Conservation (phyloP, 306 rosid species). For the Mimosa bimucronata region DNA sequence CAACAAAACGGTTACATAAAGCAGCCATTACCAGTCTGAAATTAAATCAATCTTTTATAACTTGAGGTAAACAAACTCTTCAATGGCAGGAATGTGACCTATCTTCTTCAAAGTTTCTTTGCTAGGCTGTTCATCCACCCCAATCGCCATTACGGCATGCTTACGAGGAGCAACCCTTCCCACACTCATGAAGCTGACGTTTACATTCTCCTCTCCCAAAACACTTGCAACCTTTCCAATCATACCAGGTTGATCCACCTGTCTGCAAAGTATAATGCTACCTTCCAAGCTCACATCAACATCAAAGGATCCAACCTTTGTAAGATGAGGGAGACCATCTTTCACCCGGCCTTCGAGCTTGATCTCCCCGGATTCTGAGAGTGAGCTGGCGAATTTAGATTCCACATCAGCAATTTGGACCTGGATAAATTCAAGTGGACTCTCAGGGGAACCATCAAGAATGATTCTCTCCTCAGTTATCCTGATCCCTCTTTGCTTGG, state of each 20-base stretch:
- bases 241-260: slow-evolving; percentile 99
- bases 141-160: slow-evolving; percentile 99
- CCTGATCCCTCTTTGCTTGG: slow-evolving; percentile 92
- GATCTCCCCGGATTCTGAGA: slow-evolving; percentile 85
- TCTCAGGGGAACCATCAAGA: slow-evolving; percentile 92
- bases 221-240: slow-evolving; percentile 88
- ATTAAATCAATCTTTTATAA: slow-evolving; percentile 47
- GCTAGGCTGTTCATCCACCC: slow-evolving; percentile 88
- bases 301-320: slow-evolving; percentile 94
- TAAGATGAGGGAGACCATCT: slow-evolving; percentile 90
- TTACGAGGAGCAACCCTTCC: slow-evolving; percentile 98
- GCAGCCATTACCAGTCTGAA: slow-evolving; percentile 38
- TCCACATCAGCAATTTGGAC: slow-evolving; percentile 96
- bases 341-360: slow-evolving; percentile 89
- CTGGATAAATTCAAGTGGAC: slow-evolving; percentile 77
- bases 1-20: slow-evolving; percentile 48
- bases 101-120: slow-evolving; percentile 79
- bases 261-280: slow-evolving; percentile 87
- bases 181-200: slow-evolving; percentile 97
- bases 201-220: slow-evolving; percentile 88
- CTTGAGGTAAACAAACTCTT: slow-evolving; percentile 94
- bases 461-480: slow-evolving; percentile 79
- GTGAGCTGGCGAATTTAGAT: slow-evolving; percentile 88
- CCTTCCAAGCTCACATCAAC: slow-evolving; percentile 98
- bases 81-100: slow-evolving; percentile 82